phyloP scores from a whole-genome alignment of 2,329 filamentous ascomycete species.

The Aspergillus chevalieri region DNA sequence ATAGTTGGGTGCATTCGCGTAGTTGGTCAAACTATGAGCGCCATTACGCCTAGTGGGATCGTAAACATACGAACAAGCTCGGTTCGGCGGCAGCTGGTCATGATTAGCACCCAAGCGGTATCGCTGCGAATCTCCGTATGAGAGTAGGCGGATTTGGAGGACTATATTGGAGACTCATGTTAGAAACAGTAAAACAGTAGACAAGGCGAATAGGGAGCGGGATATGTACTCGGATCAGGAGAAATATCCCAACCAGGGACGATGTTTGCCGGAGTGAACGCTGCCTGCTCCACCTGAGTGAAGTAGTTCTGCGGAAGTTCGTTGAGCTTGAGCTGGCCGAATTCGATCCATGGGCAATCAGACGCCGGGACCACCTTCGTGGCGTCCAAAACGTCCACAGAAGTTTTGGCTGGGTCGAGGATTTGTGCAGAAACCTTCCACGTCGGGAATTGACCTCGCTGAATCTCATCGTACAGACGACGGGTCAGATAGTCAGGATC shows the following conservation, averaged over 20 bases:
- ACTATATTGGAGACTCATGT: slow-evolving; percentile 1
- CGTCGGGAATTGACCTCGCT: slow-evolving; percentile 4
- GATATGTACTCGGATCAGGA: neutral
- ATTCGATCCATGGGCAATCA: neutral
- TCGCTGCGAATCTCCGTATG: slow-evolving; percentile 10
- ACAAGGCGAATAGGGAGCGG: neutral
- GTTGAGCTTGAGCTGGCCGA: slow-evolving; percentile 14
- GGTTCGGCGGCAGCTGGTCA: slow-evolving; percentile 9
- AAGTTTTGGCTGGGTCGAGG: slow-evolving; percentile 7
- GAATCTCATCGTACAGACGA: slow-evolving; percentile 1
- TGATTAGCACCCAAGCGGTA: slow-evolving; percentile 12
- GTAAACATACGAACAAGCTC: neutral
- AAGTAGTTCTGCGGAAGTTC: neutral
- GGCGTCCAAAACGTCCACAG: slow-evolving; percentile 7
- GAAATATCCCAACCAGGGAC: slow-evolving; percentile 8
- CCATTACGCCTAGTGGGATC: neutral
- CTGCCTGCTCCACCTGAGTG: no score
- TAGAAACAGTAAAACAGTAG: neutral
- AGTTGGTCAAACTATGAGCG: neutral
- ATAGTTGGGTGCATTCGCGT: neutral
- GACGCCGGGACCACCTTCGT: neutral
- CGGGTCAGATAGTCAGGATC: slow-evolving; percentile 7
- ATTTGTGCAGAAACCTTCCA: slow-evolving; percentile 13
- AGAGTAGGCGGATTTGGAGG: slow-evolving; percentile 12
- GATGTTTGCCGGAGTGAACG: no score